Evolutionary conservation across 2,329 filamentous ascomycete genomes (phyloP), one percentile per base, ranked within the genome.

Genomic region (Xylaria multiplex): DNA sequence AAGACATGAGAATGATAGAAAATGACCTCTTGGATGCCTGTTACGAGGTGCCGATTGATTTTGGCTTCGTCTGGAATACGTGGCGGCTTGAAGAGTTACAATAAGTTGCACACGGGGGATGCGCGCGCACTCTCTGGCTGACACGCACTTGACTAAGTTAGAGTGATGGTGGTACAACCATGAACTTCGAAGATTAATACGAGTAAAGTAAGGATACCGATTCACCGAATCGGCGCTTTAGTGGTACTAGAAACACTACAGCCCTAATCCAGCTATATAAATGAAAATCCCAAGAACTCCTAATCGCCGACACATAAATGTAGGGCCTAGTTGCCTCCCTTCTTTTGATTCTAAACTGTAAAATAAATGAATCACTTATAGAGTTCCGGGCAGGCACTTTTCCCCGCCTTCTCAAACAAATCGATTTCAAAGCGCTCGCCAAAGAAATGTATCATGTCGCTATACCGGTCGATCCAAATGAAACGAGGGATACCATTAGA

Each of bases 391-490:
- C 56, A 67, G 22, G 63, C 65, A 19, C 57, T 45, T 42, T 40
- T 48, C 24, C 69, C 64, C 3, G 69, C 69, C 63, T 59, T 46
- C 16, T 66, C 69, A 7, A 66, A 69, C 50, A 68, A 5, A 19
- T 66, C 67, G 2, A 37, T 27, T 5, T 48, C 40, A 16, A 63
- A 64, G 30, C 6, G 48, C 43, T 63, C 64, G n/a, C 64, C 68
- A 30, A 57, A 60, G 64, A 70, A 68, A 32, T 69, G 59, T 9
- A 70, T 54, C 0, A 61, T 35, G 16, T 71, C 70, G 35, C 63
- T 55, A 13, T 43, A 52, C 9, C 65, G 57, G 22, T 71, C 70
- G 30, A 71, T 52, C 70, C 70, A 71, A 19, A 71, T 58, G 16
- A 67, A 67, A 19, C 4, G 13, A 8, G 68, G 68, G 6, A 60